Base-by-base conservation (phyloP, 2,329 filamentous ascomycete genomes). In the Penicillium crustosum region DNA sequence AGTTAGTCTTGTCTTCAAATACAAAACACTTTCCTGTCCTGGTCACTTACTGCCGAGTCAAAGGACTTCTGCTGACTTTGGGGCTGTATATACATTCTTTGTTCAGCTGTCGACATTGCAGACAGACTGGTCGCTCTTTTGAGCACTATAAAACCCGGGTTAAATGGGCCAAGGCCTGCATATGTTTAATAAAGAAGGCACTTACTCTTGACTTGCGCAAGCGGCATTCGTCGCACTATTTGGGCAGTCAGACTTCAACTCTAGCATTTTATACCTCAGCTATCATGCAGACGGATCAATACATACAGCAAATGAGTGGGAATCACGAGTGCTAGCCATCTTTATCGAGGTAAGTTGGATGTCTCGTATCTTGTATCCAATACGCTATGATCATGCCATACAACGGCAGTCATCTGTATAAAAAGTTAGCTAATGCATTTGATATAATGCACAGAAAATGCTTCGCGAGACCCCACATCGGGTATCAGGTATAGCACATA, bases 21-120 rank as follows among this genome's bases (percentile, higher is more conserved):
- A 43, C 43, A 43, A 13, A 39, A 8, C 17, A 48, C 6, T 8
- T 36, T 36, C 27, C 7, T 4, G 4, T 10, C 29, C 15, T 17
- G 1, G 17, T 19, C 48, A 68, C 73, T 68, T 65, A 77, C 73
- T 77, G 74, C 57, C 76, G 67, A 33, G 76, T 78, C 51, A 78
- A 65, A 42, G 76, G 75, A 51, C 75, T 78, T 48, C 76, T 68
- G 42, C 70, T 69, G n/a, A 76, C 63, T 62, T 76, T 77, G 2
- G 74, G 75, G 53, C 76, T 77, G 62, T 78, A 78, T 29, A 70
- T 70, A 67, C 76, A 78, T 58, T 75, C 68, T 58, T 75, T 75
- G 53, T 71, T 69, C 51, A 77, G 60, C 55, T 77, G 75, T 56
- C 67, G 68, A 60, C 76, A 78, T 66, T 75, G 70, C 35, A 70